Base-by-base conservation (phyloP, 306 rosid species). In the Prunus mongolica region DNA sequence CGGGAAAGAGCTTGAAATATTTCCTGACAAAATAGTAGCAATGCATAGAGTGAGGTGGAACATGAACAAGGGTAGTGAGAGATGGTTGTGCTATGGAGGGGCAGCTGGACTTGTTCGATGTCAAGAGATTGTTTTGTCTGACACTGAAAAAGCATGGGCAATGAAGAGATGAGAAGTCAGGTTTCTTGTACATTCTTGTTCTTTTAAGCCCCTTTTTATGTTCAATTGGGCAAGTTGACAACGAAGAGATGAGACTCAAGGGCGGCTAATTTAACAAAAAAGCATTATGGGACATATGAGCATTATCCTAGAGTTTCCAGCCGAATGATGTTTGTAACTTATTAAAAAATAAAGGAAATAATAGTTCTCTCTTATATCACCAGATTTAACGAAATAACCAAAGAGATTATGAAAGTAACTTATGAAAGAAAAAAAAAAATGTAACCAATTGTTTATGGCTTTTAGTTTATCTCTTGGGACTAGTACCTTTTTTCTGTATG, bases 1-100 rank as follows among this genome's bases (percentile, higher is more conserved):
- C 8, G 85, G 62, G 66, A 73, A 65, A 2, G 62, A 15, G 46
- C 67, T 72, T 14, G 97, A 92, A 57, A 85, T 30, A 24, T 76
- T 95, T n/a, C 97, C 99, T 73, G 68, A 91, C 2, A 92, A 87
- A 79, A 73, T 67, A 66, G 85, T 86, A 55, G 96, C 97, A 61
- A 64, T 95, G 84, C 97, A 89, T 76, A 80, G 84, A 78, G 90
- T 95, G 81, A 90, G 97, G 81, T 92, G 97, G 99, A 95, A 92
- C 86, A 87, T 85, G 96, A 95, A 95, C 85, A 78, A 80, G 65
- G 99, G 97, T 44, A 87, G 97, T 79, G 99, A 95, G 80, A 90
- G 79, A 87, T 92, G 99, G 99, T 50, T 92, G 86, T 89, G 93
- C 84, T 89, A 74, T 65, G 99, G 97, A 46, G 97, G 97, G 65